A percentile compares a stretch with the other conserved stretches of the same genome.
Evolutionary conservation across 345 rosid genomes (phyloP).

Genomic region (Corchorus olitorius): DNA sequence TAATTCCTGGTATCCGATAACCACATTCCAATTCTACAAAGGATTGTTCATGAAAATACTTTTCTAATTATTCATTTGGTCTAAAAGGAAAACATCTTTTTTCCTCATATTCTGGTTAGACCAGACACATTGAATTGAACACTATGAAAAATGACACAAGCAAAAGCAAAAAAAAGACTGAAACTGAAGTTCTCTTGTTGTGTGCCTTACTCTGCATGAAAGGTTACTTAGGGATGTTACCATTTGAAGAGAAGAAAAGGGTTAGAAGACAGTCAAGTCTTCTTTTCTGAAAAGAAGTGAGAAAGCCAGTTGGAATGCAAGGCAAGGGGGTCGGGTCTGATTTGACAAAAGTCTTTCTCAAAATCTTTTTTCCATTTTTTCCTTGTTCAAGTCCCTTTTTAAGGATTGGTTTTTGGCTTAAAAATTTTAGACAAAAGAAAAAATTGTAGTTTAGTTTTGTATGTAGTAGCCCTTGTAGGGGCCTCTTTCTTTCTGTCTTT

Average conservation of each 20-base stretch:
- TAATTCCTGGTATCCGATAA: no score
- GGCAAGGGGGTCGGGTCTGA: neutral
- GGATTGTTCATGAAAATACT: neutral
- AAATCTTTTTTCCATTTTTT: neutral
- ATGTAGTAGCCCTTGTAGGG: slow-evolving; percentile 9
- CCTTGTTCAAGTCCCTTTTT: slow-evolving; percentile 19
- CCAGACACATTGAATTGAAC: neutral
- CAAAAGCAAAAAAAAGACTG: neutral
- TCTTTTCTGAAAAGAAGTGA: slow-evolving; percentile 31
- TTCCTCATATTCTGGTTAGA: slow-evolving; percentile 19
- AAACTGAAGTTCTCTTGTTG: neutral
- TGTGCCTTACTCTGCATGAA: neutral
- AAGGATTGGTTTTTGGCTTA: slow-evolving; percentile 11
- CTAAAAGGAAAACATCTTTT: slow-evolving; percentile 2
- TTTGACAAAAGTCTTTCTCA: slow-evolving; percentile 11
- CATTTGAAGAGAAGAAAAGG: slow-evolving; percentile 24
- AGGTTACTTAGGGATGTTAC: slow-evolving; percentile 19
- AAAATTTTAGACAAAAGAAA: neutral
- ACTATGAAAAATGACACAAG: neutral
- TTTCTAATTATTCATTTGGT: neutral
- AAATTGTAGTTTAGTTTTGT: neutral
- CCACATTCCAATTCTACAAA: no score
- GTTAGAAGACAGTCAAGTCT: slow-evolving; percentile 26
- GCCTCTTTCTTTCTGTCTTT: neutral
- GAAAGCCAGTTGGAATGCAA: slow-evolving; percentile 13